Percentiles rank a stretch among this genome's conserved stretches.
These are phyloP conservation scores for Boletus fagicola DNA, from an alignment of 768 basidiomycete species.

Conservation along the genomic window DNA sequence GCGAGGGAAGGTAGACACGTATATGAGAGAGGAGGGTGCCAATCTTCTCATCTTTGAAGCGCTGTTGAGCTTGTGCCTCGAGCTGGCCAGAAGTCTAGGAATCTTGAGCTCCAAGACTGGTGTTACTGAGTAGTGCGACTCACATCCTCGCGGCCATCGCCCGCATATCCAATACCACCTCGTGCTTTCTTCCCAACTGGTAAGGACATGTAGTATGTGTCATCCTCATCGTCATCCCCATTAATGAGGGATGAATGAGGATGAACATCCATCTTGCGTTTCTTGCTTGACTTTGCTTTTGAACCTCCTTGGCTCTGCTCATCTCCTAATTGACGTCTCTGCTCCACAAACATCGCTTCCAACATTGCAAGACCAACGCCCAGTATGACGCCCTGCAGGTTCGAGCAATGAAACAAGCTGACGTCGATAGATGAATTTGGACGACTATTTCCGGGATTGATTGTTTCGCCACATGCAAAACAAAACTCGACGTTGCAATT, in stretches of 20 bases:
- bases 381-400: constrained; percentile 84
- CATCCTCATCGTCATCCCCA: constrained; percentile 56
- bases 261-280: constrained; percentile 39
- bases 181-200: constrained; percentile 63
- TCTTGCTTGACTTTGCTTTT: constrained; percentile 38
- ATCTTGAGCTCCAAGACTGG: constrained; percentile 6
- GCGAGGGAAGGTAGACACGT: constrained; percentile 80
- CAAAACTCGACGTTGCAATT: constrained; percentile 63
- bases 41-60: constrained; percentile 69
- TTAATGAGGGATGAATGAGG: constrained; percentile 20
- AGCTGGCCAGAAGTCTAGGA: constrained; percentile 73
- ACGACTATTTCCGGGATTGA: constrained; percentile 45
- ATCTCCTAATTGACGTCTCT: constrained; percentile 37
- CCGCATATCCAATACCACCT: constrained; percentile 86
- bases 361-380: constrained; percentile 90
- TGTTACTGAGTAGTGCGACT: constrained; percentile 30
- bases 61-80: constrained; percentile 74
- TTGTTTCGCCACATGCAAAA: constrained; percentile 72
- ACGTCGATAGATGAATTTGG: constrained; percentile 47
- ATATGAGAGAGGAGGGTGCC: constrained; percentile 66
- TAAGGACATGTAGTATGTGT: constrained; percentile 41
- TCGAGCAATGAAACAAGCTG: constrained; percentile 83
- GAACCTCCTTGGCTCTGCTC: constrained; percentile 24
- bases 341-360: constrained; percentile 67
- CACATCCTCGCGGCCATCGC: constrained; percentile 81